Percentiles rank a stretch among this genome's conserved stretches.
phyloP scores from a whole-genome alignment of 2,329 filamentous ascomycete genomes.

The Thelonectria blattea region DNA sequence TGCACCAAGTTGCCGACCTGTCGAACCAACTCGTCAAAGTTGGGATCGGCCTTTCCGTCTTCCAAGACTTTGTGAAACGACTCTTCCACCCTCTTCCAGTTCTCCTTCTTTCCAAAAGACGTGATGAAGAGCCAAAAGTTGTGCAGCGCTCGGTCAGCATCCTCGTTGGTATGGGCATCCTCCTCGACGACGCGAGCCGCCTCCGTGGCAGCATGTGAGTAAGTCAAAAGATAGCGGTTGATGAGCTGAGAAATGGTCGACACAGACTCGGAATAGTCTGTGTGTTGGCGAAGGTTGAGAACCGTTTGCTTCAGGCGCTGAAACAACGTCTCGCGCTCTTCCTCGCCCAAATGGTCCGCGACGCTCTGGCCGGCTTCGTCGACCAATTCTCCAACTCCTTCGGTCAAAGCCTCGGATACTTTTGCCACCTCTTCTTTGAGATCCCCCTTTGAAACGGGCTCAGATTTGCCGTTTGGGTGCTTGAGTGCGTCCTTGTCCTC shows the following conservation, averaged over 20 bases:
- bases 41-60: conserved; percentile 77
- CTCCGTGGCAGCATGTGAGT: conserved; percentile 75
- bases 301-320: conserved; percentile 80
- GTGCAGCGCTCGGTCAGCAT: conserved; percentile 74
- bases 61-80: conserved; percentile 73
- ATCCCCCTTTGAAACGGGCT: conserved; percentile 62
- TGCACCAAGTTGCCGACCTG: conserved; percentile 78
- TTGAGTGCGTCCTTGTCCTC: conserved; percentile 63
- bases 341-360: conserved; percentile 73
- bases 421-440: conserved; percentile 63
- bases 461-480: conserved; percentile 33
- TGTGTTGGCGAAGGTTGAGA: conserved; percentile 72
- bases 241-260: conserved; percentile 78
- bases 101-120: conserved; percentile 75
- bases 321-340: conserved; percentile 75
- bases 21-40: conserved; percentile 79
- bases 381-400: conserved; percentile 60
- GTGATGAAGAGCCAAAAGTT: conserved; percentile 84
- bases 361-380: conserved; percentile 71
- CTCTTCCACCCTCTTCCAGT: conserved; percentile 78
- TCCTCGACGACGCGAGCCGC: conserved; percentile 70
- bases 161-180: conserved; percentile 75
- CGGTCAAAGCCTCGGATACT: conserved; percentile 58
- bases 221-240: conserved; percentile 77
- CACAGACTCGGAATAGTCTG: conserved; percentile 86